Percentiles rank a stretch among this genome's conserved stretches.
These are phyloP conservation scores for Scedosporium apiospermum DNA, from an alignment of 2,329 filamentous ascomycete species.

Conservation along the genomic window DNA sequence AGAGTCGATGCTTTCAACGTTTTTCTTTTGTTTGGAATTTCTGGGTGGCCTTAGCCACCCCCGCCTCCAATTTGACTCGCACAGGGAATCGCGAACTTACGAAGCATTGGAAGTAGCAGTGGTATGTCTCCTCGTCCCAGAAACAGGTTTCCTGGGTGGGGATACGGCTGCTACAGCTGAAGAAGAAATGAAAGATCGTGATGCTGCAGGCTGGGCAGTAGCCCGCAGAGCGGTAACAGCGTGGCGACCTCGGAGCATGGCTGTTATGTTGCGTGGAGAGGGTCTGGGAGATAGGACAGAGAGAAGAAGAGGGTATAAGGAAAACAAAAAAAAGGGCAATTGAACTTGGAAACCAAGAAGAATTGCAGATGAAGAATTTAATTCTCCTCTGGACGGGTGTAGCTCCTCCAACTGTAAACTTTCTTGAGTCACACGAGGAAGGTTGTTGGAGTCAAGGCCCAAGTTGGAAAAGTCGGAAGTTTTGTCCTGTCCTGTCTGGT, in stretches of 20 bases:
- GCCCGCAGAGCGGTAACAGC: constrained; percentile 36
- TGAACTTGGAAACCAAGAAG: not conserved
- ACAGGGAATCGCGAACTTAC: constrained; percentile 33
- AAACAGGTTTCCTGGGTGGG: constrained; percentile 28
- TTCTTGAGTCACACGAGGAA: constrained; percentile 5
- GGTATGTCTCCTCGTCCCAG: constrained; percentile 36
- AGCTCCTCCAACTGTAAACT: not conserved
- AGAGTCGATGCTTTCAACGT: constrained; percentile 3
- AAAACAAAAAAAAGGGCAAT: not conserved
- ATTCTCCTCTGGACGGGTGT: not conserved
- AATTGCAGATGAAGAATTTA: constrained; percentile 2
- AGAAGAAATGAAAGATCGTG: constrained; percentile 31
- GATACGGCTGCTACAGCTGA: constrained; percentile 24
- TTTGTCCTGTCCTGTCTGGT: not conserved
- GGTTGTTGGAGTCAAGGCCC: not conserved
- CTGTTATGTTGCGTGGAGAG: constrained; percentile 12
- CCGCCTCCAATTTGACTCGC: not conserved
- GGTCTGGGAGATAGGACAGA: not conserved
- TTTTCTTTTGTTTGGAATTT: not conserved
- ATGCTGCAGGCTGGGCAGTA: constrained; percentile 21
- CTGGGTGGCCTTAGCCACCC: not conserved
- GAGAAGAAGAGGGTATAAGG: constrained; percentile 4
- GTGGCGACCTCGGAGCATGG: constrained; percentile 41
- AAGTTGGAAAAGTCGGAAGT: constrained; percentile 3
- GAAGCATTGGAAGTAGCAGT: constrained; percentile 38